A percentile compares a stretch with the other conserved stretches of the same genome.
These are phyloP conservation scores for Stagonosporopsis vannaccii DNA, from an alignment of 2,329 filamentous ascomycete species.

Conservation along the genomic window DNA sequence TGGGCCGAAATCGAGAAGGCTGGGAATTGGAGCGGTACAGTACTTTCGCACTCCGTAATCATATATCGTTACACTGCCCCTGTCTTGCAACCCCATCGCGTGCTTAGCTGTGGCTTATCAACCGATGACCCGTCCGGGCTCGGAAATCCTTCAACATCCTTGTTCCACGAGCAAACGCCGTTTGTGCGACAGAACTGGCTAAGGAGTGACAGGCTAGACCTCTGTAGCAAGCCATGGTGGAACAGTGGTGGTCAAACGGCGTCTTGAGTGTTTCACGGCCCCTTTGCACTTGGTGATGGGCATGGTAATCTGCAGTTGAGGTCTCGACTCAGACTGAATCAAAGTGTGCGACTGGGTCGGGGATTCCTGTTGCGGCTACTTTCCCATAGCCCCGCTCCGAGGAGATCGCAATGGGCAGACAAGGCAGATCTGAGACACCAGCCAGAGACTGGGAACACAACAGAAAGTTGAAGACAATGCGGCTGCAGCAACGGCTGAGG, in stretches of 20 bases:
- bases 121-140: constrained; percentile 13
- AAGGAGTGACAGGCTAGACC: neutral
- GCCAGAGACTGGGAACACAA: neutral
- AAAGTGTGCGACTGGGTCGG: constrained; percentile 4
- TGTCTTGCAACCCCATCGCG: constrained; percentile 5
- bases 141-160: constrained; percentile 16
- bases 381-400: constrained; percentile 11
- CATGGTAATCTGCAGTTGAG: constrained; percentile 1
- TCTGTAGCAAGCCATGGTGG: constrained; percentile 1
- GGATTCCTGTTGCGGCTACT: constrained; percentile 4
- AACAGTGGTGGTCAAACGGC: constrained; percentile 3
- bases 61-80: constrained; percentile 9
- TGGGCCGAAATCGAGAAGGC: constrained; percentile 12
- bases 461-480: neutral
- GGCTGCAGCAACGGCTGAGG: constrained; percentile 2
- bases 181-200: constrained; percentile 2
- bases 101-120: constrained; percentile 18
- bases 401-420: neutral
- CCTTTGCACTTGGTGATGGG: neutral
- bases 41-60: constrained; percentile 1
- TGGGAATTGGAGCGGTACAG: constrained; percentile 14
- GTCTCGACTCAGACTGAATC: constrained; percentile 3
- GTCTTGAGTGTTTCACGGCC: constrained; percentile 6
- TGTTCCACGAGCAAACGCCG: constrained; percentile 16
- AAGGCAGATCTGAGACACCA: constrained; percentile 8